Base-by-base conservation (phyloP, 2,329 filamentous ascomycete genomes). In the Hypoxylon sp. region DNA sequence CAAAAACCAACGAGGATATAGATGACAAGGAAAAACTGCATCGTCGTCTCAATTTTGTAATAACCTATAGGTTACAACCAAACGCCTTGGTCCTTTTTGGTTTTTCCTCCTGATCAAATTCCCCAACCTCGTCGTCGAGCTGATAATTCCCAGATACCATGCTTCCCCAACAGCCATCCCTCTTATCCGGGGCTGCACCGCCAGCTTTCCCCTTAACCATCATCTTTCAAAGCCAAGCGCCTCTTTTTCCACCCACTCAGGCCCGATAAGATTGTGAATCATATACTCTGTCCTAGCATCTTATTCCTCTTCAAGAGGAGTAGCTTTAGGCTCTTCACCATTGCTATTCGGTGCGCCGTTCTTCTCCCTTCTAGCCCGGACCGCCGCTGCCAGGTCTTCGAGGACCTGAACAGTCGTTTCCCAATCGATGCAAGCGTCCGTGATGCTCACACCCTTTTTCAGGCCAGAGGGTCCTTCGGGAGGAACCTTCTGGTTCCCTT, bases 381-480 rank as follows among this genome's bases (percentile, higher is more conserved):
- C 91, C 34, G 93, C 92, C n/a, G 89, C 88, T 5, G 96, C 94
- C 29, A 98, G 86, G 73, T 95, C 87, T 79, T 97, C 91, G 23
- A 98, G 85, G 0, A 96, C 92, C 1, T 87, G 82, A 43, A 96
- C 88, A 1, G 94, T 97, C 56, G 84, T 86, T 12, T 97, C 92
- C 95, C 95, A 97, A 84, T 92, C 85, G 77, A 99, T 97, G 83
- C 95, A 99, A 60, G 94, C 95, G 79, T 97, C 94, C 0, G 94
- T 97, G 81, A 97, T 97, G 80, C 91, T 95, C 75, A 97, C 91
- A 72, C 94, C 94, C 81, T 92, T 93, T 84, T 94, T 92, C 54
- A 97, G 85, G 6, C 81, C 91, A 0, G 88, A 79, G 6, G 91
- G 91, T 7, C 94, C 95, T 80, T 96, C 93, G 0, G 89, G 79